phyloP scores from a whole-genome alignment of 2,329 filamentous ascomycete species.

The Rhynchosporium secalis region DNA sequence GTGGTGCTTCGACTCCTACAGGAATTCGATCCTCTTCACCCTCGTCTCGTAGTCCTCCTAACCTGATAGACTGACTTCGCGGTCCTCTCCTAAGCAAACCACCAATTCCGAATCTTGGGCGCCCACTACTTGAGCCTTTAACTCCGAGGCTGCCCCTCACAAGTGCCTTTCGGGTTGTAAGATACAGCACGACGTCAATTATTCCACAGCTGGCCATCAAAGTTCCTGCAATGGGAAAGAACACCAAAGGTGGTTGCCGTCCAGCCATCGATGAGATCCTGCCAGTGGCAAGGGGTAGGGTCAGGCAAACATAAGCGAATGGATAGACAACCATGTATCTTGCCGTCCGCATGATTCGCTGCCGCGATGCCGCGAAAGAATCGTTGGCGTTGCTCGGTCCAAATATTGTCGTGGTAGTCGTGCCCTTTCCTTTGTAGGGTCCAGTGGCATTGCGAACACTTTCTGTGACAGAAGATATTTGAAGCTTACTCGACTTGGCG shows the following conservation, averaged over 20 bases:
- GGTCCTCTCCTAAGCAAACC: neutral
- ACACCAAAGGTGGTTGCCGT: constrained; percentile 20
- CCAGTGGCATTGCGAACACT: neutral
- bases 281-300: constrained; percentile 51
- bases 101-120: neutral
- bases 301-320: constrained; percentile 51
- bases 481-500: constrained; percentile 7
- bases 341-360: constrained; percentile 42
- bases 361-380: constrained; percentile 25
- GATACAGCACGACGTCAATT: constrained; percentile 32
- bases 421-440: constrained; percentile 11
- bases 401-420: constrained; percentile 27
- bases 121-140: neutral
- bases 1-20: neutral
- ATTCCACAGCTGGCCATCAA: constrained; percentile 33
- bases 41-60: constrained; percentile 1
- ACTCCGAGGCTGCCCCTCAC: constrained; percentile 17
- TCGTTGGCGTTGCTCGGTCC: constrained; percentile 20
- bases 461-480: constrained; percentile 5
- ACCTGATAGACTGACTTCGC: neutral
- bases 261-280: constrained; percentile 50
- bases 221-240: constrained; percentile 29
- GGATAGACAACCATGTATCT: constrained; percentile 54
- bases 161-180: constrained; percentile 33
- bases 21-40: neutral